Evolutionary conservation across 805 yeast species (phyloP), one percentile per base, ranked within the genome.

Genomic region (Metschnikowia santaceciliae): DNA sequence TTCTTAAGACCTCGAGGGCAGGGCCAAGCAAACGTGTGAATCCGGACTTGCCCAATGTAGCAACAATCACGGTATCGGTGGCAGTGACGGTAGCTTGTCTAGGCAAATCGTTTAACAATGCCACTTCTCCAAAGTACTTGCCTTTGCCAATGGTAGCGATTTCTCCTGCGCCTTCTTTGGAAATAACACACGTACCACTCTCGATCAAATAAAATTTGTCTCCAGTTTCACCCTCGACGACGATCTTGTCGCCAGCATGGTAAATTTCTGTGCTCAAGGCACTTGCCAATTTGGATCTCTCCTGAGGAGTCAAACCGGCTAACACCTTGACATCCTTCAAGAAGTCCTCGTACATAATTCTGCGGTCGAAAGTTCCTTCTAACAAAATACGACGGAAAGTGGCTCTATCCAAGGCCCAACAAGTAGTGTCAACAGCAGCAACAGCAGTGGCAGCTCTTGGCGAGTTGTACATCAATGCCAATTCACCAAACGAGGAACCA

Each of bases 81-180:
- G 97, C 96, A 47, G 78, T 82, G 36, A 94, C 94, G 4, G 96
- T 86, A 32, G 99, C 99, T 65, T 88, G 94, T 70, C 99, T 83
- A 54, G 98, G 98, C 52, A 83, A 74, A 65, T 94, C 96, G 62
- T 91, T 87, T 60, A 94, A 77, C 60, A 94, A 75, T 3, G 99
- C 98, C 56, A 94, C 83, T 72, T 94, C 99, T 58, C 99, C 99
- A 68, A 94, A 94, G 72, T 94, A 94, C 66, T 87, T 96, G 56
- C 97, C 97, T 62, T 86, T 83, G 42, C 77, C 70, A 53, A 90
- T 75, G 14, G 73, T 73, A 20, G 77, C 79, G 33, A 90, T 76
- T 41, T 78, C 76, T 22, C 91, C 91, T 42, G 77, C 77, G 36
- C 76, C 81, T 41, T 75, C 69, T 62, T 82, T 87, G 40, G 78